These are phyloP conservation scores for Trichoderma aggressivum DNA, from an alignment of 2,329 filamentous ascomycete species.

Conservation along the genomic window DNA sequence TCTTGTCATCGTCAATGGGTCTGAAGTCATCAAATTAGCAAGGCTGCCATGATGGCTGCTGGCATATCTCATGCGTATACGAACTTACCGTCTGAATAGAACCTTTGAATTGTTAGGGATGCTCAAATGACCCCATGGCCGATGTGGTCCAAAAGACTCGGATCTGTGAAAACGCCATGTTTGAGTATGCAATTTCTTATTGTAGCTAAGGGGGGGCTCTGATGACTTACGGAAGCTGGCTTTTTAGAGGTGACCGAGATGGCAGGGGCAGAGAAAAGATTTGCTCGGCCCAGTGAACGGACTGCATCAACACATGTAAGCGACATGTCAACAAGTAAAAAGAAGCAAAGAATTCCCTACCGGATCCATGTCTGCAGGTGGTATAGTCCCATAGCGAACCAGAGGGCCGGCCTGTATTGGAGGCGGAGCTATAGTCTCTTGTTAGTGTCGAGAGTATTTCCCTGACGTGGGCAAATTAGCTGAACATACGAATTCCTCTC, in stretches of 20 bases:
- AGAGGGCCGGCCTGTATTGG: conserved; percentile 34
- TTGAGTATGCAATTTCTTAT: conserved; percentile 5
- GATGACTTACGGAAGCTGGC: conserved; percentile 32
- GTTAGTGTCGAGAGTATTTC: neutral
- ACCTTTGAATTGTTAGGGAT: conserved; percentile 49
- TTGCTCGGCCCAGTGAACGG: conserved; percentile 57
- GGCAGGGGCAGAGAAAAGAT: conserved; percentile 56
- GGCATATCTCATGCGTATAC: neutral
- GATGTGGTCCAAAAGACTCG: conserved; percentile 44
- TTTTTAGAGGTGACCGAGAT: conserved; percentile 48
- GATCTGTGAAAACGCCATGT: conserved; percentile 35
- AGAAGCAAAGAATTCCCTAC: conserved; percentile 22
- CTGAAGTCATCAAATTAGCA: conserved; percentile 31
- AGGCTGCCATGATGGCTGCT: neutral
- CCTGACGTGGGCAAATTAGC: neutral
- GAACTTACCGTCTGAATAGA: conserved; percentile 51
- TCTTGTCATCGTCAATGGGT: conserved; percentile 52
- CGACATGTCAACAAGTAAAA: neutral
- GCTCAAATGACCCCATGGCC: conserved; percentile 40
- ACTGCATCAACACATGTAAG: conserved; percentile 33
- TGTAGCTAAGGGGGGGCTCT: no score
- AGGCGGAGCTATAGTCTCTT: conserved; percentile 28
- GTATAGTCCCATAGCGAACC: conserved; percentile 33
- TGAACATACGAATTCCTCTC: conserved; percentile 49
- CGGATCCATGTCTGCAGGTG: conserved; percentile 20